Percentiles rank a stretch among this genome's conserved stretches.
Conservation (phyloP, 106 monocot genomes). For the Cymbidium sinense region DNA sequence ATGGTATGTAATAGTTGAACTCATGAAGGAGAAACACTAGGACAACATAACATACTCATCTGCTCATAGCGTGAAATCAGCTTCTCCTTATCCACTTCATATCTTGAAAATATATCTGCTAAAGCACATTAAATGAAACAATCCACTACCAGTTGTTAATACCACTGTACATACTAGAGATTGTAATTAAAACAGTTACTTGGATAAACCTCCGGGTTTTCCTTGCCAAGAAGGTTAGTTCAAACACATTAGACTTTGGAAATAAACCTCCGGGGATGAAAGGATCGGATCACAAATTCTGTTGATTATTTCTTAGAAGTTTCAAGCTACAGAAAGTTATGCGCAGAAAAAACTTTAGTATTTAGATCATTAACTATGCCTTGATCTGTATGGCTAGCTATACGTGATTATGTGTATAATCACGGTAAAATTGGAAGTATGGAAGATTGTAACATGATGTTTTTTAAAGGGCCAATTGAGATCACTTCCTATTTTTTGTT, state of each 20-base stretch:
- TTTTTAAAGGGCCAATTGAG: too few relatives aligned
- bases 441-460: background rate
- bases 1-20: background rate
- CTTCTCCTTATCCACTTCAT: conserved; percentile 79
- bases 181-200: background rate
- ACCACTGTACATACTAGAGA: background rate
- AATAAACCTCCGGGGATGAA: too few relatives aligned
- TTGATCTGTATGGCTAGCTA: background rate
- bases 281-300: too few relatives aligned
- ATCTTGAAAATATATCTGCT: conserved; percentile 68
- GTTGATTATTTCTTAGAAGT: too few relatives aligned
- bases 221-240: too few relatives aligned
- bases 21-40: background rate
- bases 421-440: background rate
- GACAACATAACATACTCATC: conserved; percentile 42
- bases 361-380: background rate
- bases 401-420: background rate
- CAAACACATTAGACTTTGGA: too few relatives aligned
- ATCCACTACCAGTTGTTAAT: background rate
- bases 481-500: too few relatives aligned
- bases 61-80: conserved; percentile 58
- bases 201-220: background rate
- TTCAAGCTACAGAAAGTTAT: background rate
- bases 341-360: background rate
- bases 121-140: conserved; percentile 5